A percentile compares a stretch with the other conserved stretches of the same genome.
These are phyloP conservation scores for Yamadazyma trypodendri DNA, from an alignment of 1,139 yeast species.

Conservation along the genomic window DNA sequence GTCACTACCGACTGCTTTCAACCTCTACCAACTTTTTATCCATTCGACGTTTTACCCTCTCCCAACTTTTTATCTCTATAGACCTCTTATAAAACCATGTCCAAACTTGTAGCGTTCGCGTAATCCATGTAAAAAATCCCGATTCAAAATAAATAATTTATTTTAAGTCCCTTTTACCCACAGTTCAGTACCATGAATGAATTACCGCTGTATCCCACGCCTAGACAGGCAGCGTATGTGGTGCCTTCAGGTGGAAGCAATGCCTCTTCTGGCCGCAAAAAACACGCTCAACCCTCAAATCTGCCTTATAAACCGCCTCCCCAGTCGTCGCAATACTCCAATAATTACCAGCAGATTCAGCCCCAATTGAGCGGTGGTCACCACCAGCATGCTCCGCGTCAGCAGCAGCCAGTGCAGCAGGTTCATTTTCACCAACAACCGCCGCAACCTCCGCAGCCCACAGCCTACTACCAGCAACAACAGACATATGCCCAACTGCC, in stretches of 20 bases:
- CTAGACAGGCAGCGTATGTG: slow-evolving; percentile 44
- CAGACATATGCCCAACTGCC: slow-evolving; percentile 9
- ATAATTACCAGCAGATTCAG: slow-evolving; percentile 6
- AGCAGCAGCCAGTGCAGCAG: slow-evolving; percentile 16
- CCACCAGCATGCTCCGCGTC: slow-evolving; percentile 13
- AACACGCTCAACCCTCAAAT: slow-evolving; percentile 8
- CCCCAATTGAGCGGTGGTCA: slow-evolving; percentile 4
- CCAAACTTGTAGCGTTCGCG: no score
- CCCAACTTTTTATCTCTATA: no score
- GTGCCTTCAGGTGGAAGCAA: slow-evolving; percentile 17
- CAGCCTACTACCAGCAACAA: slow-evolving; percentile 12
- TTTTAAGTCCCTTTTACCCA: neutral
- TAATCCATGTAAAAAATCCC: neutral
- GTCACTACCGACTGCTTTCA: no score
- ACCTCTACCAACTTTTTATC: no score
- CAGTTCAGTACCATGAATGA: slow-evolving; percentile 27
- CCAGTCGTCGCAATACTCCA: slow-evolving; percentile 6
- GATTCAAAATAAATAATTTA: slow-evolving; percentile 1
- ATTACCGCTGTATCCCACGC: slow-evolving; percentile 49
- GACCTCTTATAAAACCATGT: no score
- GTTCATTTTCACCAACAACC: slow-evolving; percentile 10
- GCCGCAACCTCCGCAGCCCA: slow-evolving; percentile 14
- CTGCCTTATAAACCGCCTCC: slow-evolving; percentile 14
- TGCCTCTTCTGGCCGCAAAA: slow-evolving; percentile 3
- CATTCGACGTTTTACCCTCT: no score